These are phyloP conservation scores for Domatiomyces globalis DNA, from an alignment of 2,329 filamentous ascomycete species.

Conservation along the genomic window DNA sequence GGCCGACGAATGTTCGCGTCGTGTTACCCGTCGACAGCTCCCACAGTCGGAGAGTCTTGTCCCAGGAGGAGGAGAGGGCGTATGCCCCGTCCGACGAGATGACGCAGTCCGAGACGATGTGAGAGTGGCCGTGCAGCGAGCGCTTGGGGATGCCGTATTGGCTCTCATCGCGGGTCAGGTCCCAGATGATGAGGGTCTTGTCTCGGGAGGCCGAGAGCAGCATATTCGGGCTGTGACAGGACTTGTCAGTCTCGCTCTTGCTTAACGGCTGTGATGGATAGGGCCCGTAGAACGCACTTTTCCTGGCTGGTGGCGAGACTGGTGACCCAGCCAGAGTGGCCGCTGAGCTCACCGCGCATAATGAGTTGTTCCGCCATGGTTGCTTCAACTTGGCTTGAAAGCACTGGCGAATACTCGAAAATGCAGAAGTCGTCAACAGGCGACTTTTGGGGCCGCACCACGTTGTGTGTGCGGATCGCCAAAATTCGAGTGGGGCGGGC, in stretches of 20 bases:
- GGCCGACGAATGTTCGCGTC: slow-evolving; percentile 95
- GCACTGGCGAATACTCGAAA: not conserved
- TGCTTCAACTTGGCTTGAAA: not conserved
- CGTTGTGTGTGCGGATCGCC: not conserved
- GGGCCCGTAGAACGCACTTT: slow-evolving; percentile 51
- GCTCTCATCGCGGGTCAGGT: slow-evolving; percentile 95
- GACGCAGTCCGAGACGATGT: slow-evolving; percentile 99
- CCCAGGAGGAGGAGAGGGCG: slow-evolving; percentile 96
- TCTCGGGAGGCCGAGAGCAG: slow-evolving; percentile 93
- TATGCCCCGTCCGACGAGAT: slow-evolving; percentile 99
- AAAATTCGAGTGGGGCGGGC: not conserved
- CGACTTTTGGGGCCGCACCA: not conserved
- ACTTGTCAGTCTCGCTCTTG: slow-evolving; percentile 13
- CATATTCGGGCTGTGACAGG: slow-evolving; percentile 73
- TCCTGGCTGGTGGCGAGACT: slow-evolving; percentile 95
- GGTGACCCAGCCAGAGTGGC: slow-evolving; percentile 99
- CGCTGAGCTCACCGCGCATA: slow-evolving; percentile 93
- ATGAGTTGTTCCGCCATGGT: slow-evolving; percentile 86
- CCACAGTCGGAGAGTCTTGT: slow-evolving; percentile 99
- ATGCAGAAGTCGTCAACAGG: not conserved
- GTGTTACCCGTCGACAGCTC: slow-evolving; percentile 95
- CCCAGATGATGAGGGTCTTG: slow-evolving; percentile 99
- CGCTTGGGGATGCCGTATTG: slow-evolving; percentile 99
- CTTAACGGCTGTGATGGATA: slow-evolving; percentile 5
- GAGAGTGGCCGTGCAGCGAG: slow-evolving; percentile 95